Evolutionary conservation across 768 basidiomycete species (phyloP).

Genomic region (Phylloporus arenicola): DNA sequence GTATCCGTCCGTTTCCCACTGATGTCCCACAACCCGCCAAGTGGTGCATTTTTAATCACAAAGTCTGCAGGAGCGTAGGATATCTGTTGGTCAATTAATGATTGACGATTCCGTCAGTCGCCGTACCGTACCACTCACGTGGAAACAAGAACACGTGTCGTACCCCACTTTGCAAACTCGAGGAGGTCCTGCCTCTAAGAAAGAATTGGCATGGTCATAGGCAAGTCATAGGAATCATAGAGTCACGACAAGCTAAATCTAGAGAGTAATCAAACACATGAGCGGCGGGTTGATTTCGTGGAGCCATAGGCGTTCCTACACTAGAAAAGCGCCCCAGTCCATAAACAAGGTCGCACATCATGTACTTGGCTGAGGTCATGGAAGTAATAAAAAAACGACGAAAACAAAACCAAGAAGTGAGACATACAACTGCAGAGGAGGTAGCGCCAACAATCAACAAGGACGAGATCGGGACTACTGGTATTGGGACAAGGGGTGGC

Average conservation of each 20-base stretch:
- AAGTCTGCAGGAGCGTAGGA: no score
- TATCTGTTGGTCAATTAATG: no score
- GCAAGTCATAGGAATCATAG: not conserved
- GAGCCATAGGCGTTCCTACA: not conserved
- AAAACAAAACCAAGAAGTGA: constrained; percentile 25
- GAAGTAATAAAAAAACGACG: constrained; percentile 10
- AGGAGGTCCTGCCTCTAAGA: no score
- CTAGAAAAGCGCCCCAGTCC: constrained; percentile 8
- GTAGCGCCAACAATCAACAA: constrained; percentile 10
- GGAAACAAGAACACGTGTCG: no score
- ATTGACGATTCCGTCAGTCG: no score
- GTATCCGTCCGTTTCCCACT: no score
- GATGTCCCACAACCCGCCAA: no score
- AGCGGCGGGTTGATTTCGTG: not conserved
- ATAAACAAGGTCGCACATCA: constrained; percentile 14
- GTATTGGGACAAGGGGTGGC: constrained; percentile 11
- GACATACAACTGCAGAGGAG: constrained; percentile 18
- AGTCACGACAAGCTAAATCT: constrained; percentile 11
- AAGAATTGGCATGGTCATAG: not conserved
- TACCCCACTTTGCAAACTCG: no score
- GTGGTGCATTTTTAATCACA: no score
- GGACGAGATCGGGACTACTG: constrained; percentile 9
- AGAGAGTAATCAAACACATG: constrained; percentile 12
- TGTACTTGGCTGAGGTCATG: constrained; percentile 8
- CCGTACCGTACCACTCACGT: no score